These are phyloP conservation scores for Kwoniella bestiolae DNA, from an alignment of 768 basidiomycete species.

Conservation along the genomic window DNA sequence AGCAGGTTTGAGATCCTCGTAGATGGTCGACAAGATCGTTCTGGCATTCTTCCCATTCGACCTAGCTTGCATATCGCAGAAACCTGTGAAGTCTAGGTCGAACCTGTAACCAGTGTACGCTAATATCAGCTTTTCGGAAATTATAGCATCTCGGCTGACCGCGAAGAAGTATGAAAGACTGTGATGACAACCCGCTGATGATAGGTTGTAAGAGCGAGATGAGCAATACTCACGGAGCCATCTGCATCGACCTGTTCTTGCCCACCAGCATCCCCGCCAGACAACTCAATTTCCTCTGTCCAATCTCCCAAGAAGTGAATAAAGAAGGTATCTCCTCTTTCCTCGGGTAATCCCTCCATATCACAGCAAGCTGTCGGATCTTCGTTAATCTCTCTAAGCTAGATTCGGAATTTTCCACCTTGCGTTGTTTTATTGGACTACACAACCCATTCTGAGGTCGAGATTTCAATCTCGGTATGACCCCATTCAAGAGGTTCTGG, in stretches of 20 bases:
- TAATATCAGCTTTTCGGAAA: neutral
- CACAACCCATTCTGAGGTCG: neutral
- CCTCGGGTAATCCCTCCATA: constrained; percentile 26
- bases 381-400: constrained; percentile 18
- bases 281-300: constrained; percentile 36
- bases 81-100: constrained; percentile 41
- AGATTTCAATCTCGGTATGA: neutral
- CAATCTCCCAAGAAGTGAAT: constrained; percentile 13
- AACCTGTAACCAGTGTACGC: constrained; percentile 22
- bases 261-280: constrained; percentile 11
- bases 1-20: constrained; percentile 5
- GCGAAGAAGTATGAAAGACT: neutral
- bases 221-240: constrained; percentile 18
- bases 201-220: neutral
- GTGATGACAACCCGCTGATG: too few species aligned
- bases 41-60: constrained; percentile 10
- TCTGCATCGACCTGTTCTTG: neutral
- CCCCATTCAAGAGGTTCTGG: neutral
- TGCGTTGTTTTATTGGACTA: constrained; percentile 8
- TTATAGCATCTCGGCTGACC: too few species aligned
- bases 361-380: constrained; percentile 30
- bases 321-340: constrained; percentile 18
- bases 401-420: constrained; percentile 5
- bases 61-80: constrained; percentile 34
- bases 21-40: neutral